Evolutionary conservation across 768 basidiomycete species (phyloP), one percentile per base, ranked within the genome.

Genomic region (Trichaptum fuscoviolaceum): DNA sequence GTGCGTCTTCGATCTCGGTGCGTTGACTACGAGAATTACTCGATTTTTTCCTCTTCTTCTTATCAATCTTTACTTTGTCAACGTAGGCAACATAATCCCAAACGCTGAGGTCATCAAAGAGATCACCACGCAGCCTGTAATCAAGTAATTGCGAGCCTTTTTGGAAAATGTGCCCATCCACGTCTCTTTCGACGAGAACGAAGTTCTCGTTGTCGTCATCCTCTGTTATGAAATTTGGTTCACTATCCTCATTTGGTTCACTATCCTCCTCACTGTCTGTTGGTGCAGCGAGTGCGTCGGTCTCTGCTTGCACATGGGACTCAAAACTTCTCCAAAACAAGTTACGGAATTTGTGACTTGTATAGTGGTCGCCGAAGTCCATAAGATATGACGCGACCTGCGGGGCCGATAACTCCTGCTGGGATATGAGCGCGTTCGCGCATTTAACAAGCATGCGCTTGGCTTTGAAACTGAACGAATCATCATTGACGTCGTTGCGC

Each of bases 371-470:
- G 3, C 72, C 75, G 24, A 34, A 73, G 4, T 73, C 80, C 64
- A 77, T 65, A 0, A 81, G 59, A 68, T 79, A 79, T 0, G 73
- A 75, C 12, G 70, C 69, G 0, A 81, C 77, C 62, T 80, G 78
- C 60, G 77, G 82, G 1, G 70, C 75, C 1, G 79, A 79, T 10
- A 82, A 34, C 67, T 82, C 82, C 66, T 80, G 78, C 12, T 77
- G 71, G 17, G 75, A 73, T 0, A 81, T 74, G 69, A 81, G 75
- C 0, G 72, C 58, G 70, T 75, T 74, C 0, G 78, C 78, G 68
- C 78, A 79, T 67, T 77, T 77, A 63, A 76, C 75, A 0, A 83
- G 58, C 18, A 82, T 9, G 20, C 63, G 35, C 63, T 81, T 81
- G 0, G 73, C 77, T 23, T 67, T 27, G 0, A 68, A 7, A 0